phyloP scores from a whole-genome alignment of 1,284 basidiomycete species.

The Sutorius eximius region DNA sequence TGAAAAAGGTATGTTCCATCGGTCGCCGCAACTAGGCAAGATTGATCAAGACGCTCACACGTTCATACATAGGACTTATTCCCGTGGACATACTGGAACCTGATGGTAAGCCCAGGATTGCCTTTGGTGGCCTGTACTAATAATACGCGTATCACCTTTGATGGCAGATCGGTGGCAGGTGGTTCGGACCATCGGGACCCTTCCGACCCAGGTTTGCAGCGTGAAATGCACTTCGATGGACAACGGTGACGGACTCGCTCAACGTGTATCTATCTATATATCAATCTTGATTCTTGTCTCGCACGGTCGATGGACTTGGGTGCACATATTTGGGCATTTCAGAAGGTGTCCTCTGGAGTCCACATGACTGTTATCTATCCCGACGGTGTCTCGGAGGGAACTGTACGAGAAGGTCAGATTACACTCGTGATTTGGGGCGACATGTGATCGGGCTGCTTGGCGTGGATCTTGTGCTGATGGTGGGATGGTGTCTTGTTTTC shows the following conservation, averaged over 20 bases:
- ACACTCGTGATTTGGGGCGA: no score
- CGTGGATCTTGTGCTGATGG: no score
- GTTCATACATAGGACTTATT: constrained; percentile 68
- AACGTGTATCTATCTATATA: no score
- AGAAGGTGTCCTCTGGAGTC: not conserved
- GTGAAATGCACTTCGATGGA: constrained; percentile 6
- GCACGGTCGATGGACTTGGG: not conserved
- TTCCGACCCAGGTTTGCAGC: constrained; percentile 45
- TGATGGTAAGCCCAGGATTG: constrained; percentile 55
- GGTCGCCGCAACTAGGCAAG: not conserved
- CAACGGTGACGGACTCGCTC: no score
- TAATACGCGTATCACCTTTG: constrained; percentile 1
- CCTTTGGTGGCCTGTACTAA: not conserved
- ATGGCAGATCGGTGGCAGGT: constrained; percentile 58
- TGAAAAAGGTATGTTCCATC: constrained; percentile 74
- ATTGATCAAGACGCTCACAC: not conserved
- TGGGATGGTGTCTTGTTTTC: no score
- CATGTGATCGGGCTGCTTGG: no score
- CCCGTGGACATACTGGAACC: constrained; percentile 86
- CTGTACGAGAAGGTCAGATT: constrained; percentile 2
- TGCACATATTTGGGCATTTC: constrained; percentile 7
- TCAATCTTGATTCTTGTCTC: not conserved
- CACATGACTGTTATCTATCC: not conserved
- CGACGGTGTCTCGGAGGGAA: constrained; percentile 20
- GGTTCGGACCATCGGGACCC: constrained; percentile 63